A percentile compares a stretch with the other conserved stretches of the same genome.
These are phyloP conservation scores for Umbelopsis sp. DNA, from an alignment of 192 early-diverging fungal genomes.

Conservation along the genomic window DNA sequence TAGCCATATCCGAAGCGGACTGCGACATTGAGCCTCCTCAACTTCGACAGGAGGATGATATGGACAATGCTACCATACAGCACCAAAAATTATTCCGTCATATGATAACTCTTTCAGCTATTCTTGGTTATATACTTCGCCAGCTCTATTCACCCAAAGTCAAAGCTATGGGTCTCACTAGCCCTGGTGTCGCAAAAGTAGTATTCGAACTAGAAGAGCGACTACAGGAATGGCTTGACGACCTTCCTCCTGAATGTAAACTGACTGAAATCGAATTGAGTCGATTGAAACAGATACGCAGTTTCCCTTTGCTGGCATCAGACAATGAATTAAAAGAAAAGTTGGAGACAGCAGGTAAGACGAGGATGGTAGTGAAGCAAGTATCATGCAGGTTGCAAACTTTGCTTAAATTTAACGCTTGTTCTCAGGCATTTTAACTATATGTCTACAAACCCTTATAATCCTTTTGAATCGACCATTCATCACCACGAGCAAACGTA, in stretches of 20 bases:
- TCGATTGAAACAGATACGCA: neutral
- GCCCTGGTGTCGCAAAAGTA: conserved; percentile 16
- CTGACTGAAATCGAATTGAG: neutral
- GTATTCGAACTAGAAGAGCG: conserved; percentile 28
- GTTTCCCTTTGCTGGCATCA: neutral
- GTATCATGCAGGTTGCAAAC: neutral
- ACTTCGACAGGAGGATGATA: neutral
- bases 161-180: conserved; percentile 23
- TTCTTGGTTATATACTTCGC: conserved; percentile 34
- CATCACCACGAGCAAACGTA: conserved; percentile 18
- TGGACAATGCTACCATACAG: neutral
- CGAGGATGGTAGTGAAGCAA: neutral
- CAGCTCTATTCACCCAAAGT: conserved; percentile 39
- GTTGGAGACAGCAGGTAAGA: conserved; percentile 11
- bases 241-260: conserved; percentile 19
- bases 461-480: conserved; percentile 38
- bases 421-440: conserved; percentile 18
- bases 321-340: neutral
- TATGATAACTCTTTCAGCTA: conserved; percentile 34
- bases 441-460: conserved; percentile 37
- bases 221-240: conserved; percentile 32
- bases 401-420: neutral
- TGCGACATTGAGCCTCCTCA: conserved; percentile 39
- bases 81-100: conserved; percentile 31
- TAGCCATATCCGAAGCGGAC: conserved; percentile 48